Evolutionary conservation across 2,329 filamentous ascomycete genomes (phyloP), one percentile per base, ranked within the genome.

Genomic region (Penicillium sp.): DNA sequence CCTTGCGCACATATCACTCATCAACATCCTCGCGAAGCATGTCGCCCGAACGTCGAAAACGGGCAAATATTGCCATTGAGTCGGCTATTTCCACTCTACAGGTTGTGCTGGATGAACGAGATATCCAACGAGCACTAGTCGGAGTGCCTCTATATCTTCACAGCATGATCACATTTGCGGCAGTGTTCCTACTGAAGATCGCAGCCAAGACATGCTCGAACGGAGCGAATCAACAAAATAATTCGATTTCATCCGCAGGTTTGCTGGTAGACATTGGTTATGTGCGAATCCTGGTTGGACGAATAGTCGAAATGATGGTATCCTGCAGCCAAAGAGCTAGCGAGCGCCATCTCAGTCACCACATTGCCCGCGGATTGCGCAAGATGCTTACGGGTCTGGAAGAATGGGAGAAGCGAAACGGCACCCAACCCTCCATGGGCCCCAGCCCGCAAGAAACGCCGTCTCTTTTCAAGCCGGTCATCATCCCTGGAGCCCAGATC

Each of bases 81-180:
- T 75, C 72, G 13, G 76, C 77, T 10, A 73, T 75, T 26, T 71
- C 69, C 13, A 77, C 76, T 37, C 70, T 79, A 33, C 68, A 70
- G 29, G 69, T 75, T 18, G 70, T 78, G 2, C 55, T 77, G 16
- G 74, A 77, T 33, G 77, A 77, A 54, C 71, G 72, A 14, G 75
- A 77, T 54, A 73, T 77, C 1, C 75, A 78, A 48, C 61, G 68
- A 28, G 72, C 73, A 14, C 62, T 79, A 49, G 70, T 76, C 16
- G 77, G 76, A 36, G 73, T 78, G 13, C 76, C 77, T 11, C 58
- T 77, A 28, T 79, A 79, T 54, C 67, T 79, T 5, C 75, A 78
- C 61, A 77, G 75, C 51, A 79, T 78, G 75, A 77, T 79, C 40
- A 76, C 77, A 0, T 79, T 78, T 62, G 75, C 77, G 1, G 73